These are phyloP conservation scores for Didymella keratinophila DNA, from an alignment of 2,329 filamentous ascomycete species.

Conservation along the genomic window DNA sequence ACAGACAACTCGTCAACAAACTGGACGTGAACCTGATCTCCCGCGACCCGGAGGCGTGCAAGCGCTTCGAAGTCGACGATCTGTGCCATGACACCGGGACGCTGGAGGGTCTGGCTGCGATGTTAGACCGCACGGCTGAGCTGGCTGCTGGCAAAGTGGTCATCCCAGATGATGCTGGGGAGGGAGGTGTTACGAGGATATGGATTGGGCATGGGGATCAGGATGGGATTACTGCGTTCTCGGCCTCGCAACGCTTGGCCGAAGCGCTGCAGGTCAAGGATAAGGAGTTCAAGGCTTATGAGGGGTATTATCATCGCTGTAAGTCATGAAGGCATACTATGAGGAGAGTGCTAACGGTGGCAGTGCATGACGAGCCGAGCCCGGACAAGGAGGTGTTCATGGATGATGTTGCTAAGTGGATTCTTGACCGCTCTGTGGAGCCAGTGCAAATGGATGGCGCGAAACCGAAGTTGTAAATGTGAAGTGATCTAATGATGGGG, in stretches of 20 bases:
- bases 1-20: constrained; percentile 70
- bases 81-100: constrained; percentile 86
- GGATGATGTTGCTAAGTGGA: constrained; percentile 49
- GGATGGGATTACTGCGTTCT: constrained; percentile 73
- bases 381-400: constrained; percentile 46
- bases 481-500: neutral
- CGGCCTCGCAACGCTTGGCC: constrained; percentile 70
- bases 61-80: constrained; percentile 69
- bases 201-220: constrained; percentile 79
- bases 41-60: constrained; percentile 70
- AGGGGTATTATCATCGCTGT: constrained; percentile 79
- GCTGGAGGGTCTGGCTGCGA: constrained; percentile 76
- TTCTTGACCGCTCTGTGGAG: constrained; percentile 44
- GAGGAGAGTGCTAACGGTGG: constrained; percentile 23
- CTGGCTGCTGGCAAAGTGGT: constrained; percentile 65
- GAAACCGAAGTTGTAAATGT: constrained; percentile 44
- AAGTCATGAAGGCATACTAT: constrained; percentile 35
- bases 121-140: constrained; percentile 75
- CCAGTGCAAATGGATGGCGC: constrained; percentile 39
- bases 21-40: constrained; percentile 71
- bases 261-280: constrained; percentile 67
- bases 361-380: constrained; percentile 51
- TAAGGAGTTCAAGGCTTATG: constrained; percentile 75
- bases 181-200: constrained; percentile 67
- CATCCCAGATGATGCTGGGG: constrained; percentile 53